Evolutionary conservation across 2,329 filamentous ascomycete species (phyloP).

Genomic region (Aspergillus puulaauensis): DNA sequence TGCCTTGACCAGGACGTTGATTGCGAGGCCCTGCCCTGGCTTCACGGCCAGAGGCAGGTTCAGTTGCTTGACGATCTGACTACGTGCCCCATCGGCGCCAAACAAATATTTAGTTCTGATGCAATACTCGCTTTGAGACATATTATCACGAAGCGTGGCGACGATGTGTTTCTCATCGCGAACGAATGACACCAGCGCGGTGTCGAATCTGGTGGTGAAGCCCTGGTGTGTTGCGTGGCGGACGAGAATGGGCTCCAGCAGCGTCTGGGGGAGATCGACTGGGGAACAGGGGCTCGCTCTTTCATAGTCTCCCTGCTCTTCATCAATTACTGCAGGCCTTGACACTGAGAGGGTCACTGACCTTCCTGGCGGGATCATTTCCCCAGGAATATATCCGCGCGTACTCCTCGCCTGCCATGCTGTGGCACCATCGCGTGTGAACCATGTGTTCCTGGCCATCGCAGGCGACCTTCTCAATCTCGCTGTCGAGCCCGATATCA

Average conservation of each 20-base stretch:
- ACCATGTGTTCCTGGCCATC: conserved; percentile 38
- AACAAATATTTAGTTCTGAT: conserved; percentile 58
- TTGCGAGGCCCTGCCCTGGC: not conserved
- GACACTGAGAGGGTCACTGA: conserved; percentile 10
- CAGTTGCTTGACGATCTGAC: not conserved
- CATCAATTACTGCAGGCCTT: not conserved
- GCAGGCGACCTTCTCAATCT: not conserved
- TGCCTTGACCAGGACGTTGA: not conserved
- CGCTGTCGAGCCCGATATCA: not conserved
- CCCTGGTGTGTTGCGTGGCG: conserved; percentile 41
- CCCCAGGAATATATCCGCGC: conserved; percentile 54
- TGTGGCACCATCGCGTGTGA: conserved; percentile 55
- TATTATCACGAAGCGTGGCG: conserved; percentile 26
- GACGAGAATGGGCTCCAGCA: conserved; percentile 51
- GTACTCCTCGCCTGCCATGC: conserved; percentile 55
- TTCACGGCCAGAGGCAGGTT: not conserved
- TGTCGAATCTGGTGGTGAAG: conserved; percentile 47
- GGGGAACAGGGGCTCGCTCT: conserved; percentile 44
- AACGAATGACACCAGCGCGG: conserved; percentile 2
- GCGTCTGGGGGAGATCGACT: conserved; percentile 49
- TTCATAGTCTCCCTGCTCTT: conserved; percentile 43
- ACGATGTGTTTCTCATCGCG: not conserved
- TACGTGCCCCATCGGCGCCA: conserved; percentile 53
- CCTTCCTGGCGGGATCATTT: conserved; percentile 46
- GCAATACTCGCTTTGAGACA: conserved; percentile 35